Conservation (phyloP, 1,284 basidiomycete species). For the Paramarasmius palmivorus region DNA sequence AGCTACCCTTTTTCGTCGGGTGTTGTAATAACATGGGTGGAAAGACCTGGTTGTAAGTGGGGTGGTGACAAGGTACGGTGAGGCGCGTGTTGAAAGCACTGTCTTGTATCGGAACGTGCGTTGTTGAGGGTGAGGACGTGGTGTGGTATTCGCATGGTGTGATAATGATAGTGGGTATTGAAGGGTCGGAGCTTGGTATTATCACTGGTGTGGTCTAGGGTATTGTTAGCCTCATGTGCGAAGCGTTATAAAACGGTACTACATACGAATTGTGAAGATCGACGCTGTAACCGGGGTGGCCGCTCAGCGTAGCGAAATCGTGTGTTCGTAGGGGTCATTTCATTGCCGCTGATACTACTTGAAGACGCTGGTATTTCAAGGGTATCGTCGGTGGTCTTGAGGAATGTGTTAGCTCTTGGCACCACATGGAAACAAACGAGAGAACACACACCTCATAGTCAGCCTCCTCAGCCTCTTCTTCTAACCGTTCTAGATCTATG, state of each 20-base stretch:
- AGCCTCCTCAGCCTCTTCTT: slow-evolving; percentile 6
- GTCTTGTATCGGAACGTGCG: slow-evolving; percentile 55
- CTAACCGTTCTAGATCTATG: slow-evolving; percentile 30
- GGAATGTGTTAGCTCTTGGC: background rate
- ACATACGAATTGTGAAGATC: slow-evolving; percentile 24
- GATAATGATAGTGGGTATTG: slow-evolving; percentile 50
- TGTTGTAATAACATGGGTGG: slow-evolving; percentile 43
- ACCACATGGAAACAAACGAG: background rate
- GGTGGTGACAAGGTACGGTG: slow-evolving; percentile 47
- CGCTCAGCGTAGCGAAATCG: slow-evolving; percentile 13
- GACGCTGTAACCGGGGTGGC: slow-evolving; percentile 26
- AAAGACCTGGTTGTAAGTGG: slow-evolving; percentile 47
- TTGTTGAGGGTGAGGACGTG: slow-evolving; percentile 25
- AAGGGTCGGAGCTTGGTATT: slow-evolving; percentile 33
- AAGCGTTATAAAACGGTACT: slow-evolving; percentile 8
- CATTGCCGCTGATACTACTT: too few relatives aligned
- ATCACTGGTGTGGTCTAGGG: slow-evolving; percentile 23
- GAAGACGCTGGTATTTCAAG: background rate
- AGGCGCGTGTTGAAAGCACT: slow-evolving; percentile 50
- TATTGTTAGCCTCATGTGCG: background rate
- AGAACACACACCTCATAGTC: slow-evolving; percentile 7
- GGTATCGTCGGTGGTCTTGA: background rate
- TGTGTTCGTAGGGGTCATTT: too few relatives aligned
- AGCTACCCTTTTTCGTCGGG: background rate
- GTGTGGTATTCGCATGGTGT: slow-evolving; percentile 45